Evolutionary conservation across 768 basidiomycete species (phyloP).

Genomic region (Dentipellis sp.): DNA sequence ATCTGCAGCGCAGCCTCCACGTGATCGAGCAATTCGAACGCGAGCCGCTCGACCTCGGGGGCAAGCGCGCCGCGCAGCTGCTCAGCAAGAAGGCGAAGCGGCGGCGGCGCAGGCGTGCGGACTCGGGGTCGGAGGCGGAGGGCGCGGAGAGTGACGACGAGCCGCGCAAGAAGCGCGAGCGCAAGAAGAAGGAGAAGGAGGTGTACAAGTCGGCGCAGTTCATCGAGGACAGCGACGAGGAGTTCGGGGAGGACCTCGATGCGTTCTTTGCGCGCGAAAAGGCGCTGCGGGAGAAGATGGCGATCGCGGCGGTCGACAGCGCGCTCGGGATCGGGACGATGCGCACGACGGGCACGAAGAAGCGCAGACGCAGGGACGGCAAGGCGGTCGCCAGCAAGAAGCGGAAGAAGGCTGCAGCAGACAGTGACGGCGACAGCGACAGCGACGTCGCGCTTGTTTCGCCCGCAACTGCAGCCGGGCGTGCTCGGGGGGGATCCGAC

Average conservation of each 20-base stretch:
- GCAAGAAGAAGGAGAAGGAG: conserved; percentile 58
- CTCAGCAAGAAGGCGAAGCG: conserved; percentile 53
- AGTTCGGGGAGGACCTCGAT: conserved; percentile 64
- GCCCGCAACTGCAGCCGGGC: not conserved
- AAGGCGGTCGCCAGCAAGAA: conserved; percentile 37
- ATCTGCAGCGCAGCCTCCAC: conserved; percentile 57
- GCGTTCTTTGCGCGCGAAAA: conserved; percentile 76
- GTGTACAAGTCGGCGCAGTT: conserved; percentile 85
- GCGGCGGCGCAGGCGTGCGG: conserved; percentile 40
- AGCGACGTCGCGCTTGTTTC: not conserved
- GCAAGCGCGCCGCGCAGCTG: conserved; percentile 65
- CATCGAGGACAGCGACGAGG: conserved; percentile 86
- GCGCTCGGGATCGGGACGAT: conserved; percentile 35
- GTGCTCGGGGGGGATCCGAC: too few species aligned
- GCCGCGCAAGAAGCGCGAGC: conserved; percentile 28
- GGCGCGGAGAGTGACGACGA: conserved; percentile 26
- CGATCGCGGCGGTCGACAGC: conserved; percentile 31
- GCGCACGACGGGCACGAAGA: conserved; percentile 42
- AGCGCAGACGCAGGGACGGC: conserved; percentile 41
- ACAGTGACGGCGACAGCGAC: conserved; percentile 16
- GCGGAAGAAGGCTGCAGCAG: conserved; percentile 27
- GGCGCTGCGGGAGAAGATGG: conserved; percentile 42
- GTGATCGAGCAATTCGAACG: conserved; percentile 81
- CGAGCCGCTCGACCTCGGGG: conserved; percentile 72
- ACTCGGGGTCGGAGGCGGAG: conserved; percentile 36